Base-by-base conservation (phyloP, 192 early-diverging fungal species). In the Umbelopsis isabellina region DNA sequence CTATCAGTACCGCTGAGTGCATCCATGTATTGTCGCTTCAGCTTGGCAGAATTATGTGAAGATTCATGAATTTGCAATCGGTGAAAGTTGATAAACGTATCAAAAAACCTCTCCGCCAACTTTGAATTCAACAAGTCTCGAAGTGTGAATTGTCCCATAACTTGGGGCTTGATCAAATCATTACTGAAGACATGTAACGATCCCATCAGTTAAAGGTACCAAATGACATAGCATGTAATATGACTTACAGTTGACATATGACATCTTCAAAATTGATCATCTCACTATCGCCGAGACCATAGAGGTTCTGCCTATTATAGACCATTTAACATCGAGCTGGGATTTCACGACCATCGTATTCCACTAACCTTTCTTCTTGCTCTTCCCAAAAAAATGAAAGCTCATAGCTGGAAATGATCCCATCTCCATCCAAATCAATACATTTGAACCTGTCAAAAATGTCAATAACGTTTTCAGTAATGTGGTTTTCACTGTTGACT, bases 351-450 rank as follows among this genome's bases (percentile, higher is more conserved):
- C 2, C 20, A 46, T 23, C 13, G 21, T 45, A 66, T 15, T 25
- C 44, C 3, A 9, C 22, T 58, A 74, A 73, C 68, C 49, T 74
- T 46, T 44, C 18, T 21, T 35, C 79, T 77, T 97, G 95, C 75
- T 98, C 93, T 49, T 91, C 88, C 77, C 87, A 98, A 73, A 96
- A 93, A 61, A 91, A 84, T 49, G 89, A 82, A 4, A 98, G 76
- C 75, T 98, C 97, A 72, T 92, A 91, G n/a, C 92, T 83, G 22
- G 89, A 87, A 15, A 98, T 78, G 2, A 90, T 72, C 15, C 97
- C 97, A 76, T 97, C 95, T 10, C 91, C 91, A 75, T 98, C 95
- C 15, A 90, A 74, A 75, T 98, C 97, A 77, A 98, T 83, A 69
- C 92, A 95, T 66, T 94, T 86, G 83, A 98, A 98, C 95, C 95